Evolutionary conservation across 805 yeast species (phyloP), one percentile per base, ranked within the genome.

Genomic region (Kodamaea laetipori): DNA sequence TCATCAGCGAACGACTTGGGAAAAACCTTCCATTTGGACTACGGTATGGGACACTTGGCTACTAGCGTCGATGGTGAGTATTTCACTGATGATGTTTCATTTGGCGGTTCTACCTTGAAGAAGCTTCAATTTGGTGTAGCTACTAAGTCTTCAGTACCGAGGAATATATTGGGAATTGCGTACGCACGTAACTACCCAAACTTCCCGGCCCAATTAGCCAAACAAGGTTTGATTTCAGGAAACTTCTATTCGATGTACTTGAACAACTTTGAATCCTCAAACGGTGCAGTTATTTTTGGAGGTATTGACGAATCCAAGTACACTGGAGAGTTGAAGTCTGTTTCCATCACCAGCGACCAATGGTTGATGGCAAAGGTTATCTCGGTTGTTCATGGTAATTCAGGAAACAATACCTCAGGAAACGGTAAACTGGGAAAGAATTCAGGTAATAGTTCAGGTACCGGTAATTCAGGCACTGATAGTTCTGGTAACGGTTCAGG

Each of bases 291-390:
- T 13, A 58, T 85, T 34, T 86, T 86, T 66, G 92, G 94, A 37
- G 94, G 84, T 24, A 74, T 81, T 18, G 92, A 85, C 56, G 76
- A 74, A 47, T 71, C 78, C 35, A 84, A 83, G 61, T 82, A 78
- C 59, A 42, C 62, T 0, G 90, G 89, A n/a, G 55, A 51, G 1
- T 55, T 74, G 49, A 52, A 49, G 23, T 53, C 66, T 2, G 52
- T 71, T 37, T 66, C 64, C 12, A 10, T 42, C 21, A 9, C 7
- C 25, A 11, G 15, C 18, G 17, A 21, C 19, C 5, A 15, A 9
- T 17, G 17, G 15, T 30, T 35, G 23, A 4, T 17, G 19, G 40
- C 31, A 12, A 19, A 19, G 28, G 25, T 50, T n/a, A 12, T 35
- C 37, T 30, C 24, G 23, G 11, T 19, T 5, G 16, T 8, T 8